Base-by-base conservation (phyloP, 2,329 filamentous ascomycete species). In the Cercospora sp. region DNA sequence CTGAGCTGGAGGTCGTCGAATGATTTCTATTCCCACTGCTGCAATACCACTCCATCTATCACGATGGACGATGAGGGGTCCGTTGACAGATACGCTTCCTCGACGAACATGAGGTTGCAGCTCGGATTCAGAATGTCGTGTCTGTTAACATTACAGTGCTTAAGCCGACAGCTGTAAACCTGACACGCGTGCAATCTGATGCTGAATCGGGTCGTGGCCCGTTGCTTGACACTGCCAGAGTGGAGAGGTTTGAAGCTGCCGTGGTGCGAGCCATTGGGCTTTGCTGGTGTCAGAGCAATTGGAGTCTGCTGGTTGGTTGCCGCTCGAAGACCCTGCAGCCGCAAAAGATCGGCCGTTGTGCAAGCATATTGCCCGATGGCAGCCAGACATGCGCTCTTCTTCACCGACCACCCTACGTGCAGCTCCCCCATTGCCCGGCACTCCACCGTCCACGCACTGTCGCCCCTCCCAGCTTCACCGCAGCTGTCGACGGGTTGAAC, bases 391-490 rank as follows among this genome's bases (percentile, higher is more conserved):
- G 53, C 53, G 23, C 53, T 57, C 28, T 31, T 30, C 28, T 31
- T 57, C 53, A 57, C 53, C 53, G 53, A 57, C 53, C 53, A 57
- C 53, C 23, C 6, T 57, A n/a, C 53, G 12, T 57, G 53, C 53
- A 28, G 53, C 53, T 39, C 23, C 13, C 53, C 53, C 53, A 57
- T 28, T 23, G 53, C 53, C 28, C 53, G 53, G 23, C 53, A 16
- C 53, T 57, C 53, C 53, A 18, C 53, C 26, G 53, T 48, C 53
- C 33, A 39, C 33, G 33, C 53, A 16, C 28, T 57, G 23, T 31
- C 28, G 53, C 53, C 53, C 13, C 53, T 30, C 20, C 23, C 23
- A 23, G 23, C 53, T 31, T 57, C 23, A 57, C 53, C 53, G 53
- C 53, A 57, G 53, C 53, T 18, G 53, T 26, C 23, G 23, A 26